Percentiles rank a stretch among this genome's conserved stretches.
phyloP scores from a whole-genome alignment of 2,329 filamentous ascomycete genomes.

The Fusarium solani-melongenae region DNA sequence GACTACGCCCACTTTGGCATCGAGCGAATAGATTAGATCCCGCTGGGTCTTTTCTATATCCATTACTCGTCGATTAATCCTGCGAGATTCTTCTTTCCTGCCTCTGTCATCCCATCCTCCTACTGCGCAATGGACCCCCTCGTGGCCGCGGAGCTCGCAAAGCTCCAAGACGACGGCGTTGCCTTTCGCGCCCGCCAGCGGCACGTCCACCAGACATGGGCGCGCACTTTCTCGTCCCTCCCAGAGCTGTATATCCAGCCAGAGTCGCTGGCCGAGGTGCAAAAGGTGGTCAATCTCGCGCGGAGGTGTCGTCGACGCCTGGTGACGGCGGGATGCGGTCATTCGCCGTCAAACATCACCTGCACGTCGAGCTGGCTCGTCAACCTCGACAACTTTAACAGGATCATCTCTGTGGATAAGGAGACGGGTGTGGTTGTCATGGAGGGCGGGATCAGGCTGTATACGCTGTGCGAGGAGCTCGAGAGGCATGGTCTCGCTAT shows the following conservation, averaged over 20 bases:
- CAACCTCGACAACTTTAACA: constrained; percentile 86
- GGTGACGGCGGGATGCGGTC: constrained; percentile 87
- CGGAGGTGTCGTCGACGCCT: constrained; percentile 83
- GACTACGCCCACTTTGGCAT: constrained; percentile 40
- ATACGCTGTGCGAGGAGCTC: constrained; percentile 77
- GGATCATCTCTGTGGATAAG: constrained; percentile 76
- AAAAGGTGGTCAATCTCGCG: constrained; percentile 84
- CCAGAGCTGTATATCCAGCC: constrained; percentile 94
- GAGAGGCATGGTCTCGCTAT: constrained; percentile 83
- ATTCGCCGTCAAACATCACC: constrained; percentile 92
- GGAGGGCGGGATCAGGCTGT: constrained; percentile 88
- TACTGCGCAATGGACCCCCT: constrained; percentile 51
- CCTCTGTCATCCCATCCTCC: neutral
- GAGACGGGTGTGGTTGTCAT: constrained; percentile 76
- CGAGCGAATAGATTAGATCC: constrained; percentile 25
- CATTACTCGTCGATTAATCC: constrained; percentile 11
- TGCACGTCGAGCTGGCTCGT: constrained; percentile 95
- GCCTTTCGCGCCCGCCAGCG: constrained; percentile 80
- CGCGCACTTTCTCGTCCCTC: constrained; percentile 87
- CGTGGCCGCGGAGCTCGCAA: constrained; percentile 48
- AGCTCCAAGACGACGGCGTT: constrained; percentile 53
- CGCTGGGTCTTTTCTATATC: constrained; percentile 19
- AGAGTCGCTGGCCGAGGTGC: constrained; percentile 80
- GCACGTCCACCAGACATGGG: constrained; percentile 92
- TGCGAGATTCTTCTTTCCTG: constrained; percentile 1